A percentile compares a stretch with the other conserved stretches of the same genome.
These are phyloP conservation scores for Aspergillus quadrilineatus DNA, from an alignment of 2,329 filamentous ascomycete species.

Conservation along the genomic window DNA sequence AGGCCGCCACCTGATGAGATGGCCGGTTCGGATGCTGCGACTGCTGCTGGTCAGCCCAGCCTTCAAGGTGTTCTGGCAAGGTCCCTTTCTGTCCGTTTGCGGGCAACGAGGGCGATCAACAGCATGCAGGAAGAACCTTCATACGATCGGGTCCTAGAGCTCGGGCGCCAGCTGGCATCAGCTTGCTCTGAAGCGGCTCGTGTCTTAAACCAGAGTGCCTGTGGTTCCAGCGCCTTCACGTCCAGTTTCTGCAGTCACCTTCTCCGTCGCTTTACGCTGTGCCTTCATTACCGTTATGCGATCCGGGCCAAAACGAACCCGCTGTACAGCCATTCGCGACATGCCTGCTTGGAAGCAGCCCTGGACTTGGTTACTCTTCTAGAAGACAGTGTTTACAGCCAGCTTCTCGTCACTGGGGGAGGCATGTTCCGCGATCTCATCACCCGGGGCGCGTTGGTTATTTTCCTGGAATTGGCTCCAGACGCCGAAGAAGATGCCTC, in stretches of 20 bases:
- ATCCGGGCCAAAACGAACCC: conserved; percentile 24
- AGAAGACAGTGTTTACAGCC: conserved; percentile 24
- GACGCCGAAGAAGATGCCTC: conserved; percentile 15
- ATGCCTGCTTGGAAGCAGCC: conserved; percentile 27
- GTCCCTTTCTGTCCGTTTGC: conserved; percentile 18
- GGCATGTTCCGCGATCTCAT: conserved; percentile 33
- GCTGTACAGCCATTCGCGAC: conserved; percentile 27
- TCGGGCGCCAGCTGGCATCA: conserved; percentile 18
- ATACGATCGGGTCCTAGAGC: conserved; percentile 22
- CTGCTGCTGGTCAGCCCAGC: neutral
- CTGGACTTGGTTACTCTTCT: conserved; percentile 27
- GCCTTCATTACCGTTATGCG: conserved; percentile 27
- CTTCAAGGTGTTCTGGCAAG: conserved; percentile 14
- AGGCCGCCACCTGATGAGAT: conserved; percentile 24
- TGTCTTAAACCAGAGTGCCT: neutral
- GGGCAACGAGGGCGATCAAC: conserved; percentile 20
- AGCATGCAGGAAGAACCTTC: conserved; percentile 20
- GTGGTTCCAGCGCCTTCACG: conserved; percentile 10
- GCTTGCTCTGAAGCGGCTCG: conserved; percentile 12
- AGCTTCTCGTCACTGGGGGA: conserved; percentile 26
- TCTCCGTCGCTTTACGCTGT: conserved; percentile 22
- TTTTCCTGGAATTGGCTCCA: conserved; percentile 22
- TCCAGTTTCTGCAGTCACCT: conserved; percentile 21
- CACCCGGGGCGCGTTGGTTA: conserved; percentile 21
- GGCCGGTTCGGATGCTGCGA: neutral